Conservation (phyloP, 1,284 basidiomycete species). For the Apiotrichum mycotoxinovorans region DNA sequence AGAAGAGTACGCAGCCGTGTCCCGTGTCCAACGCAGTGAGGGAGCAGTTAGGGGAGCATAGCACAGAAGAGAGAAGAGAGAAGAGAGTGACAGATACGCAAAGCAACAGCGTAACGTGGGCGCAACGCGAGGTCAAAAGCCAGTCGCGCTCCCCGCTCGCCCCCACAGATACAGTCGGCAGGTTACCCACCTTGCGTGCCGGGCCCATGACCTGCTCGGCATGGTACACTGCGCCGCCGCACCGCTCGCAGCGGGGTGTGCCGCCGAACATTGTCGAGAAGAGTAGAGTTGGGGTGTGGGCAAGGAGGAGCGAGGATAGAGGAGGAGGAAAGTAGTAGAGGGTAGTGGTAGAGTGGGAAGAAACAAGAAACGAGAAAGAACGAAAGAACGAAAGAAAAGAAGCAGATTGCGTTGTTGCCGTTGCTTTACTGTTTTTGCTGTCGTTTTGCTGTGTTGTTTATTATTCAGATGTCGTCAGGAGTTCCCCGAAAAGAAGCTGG, state of each 20-base stretch:
- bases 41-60: too few relatives aligned
- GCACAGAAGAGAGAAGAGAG: too few relatives aligned
- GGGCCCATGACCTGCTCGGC: constrained; percentile 51
- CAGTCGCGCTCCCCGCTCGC: not conserved
- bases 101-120: not conserved
- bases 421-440: not conserved
- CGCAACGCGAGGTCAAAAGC: not conserved
- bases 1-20: too few relatives aligned
- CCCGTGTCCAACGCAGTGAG: too few relatives aligned
- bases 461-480: too few relatives aligned
- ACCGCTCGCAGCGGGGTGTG: constrained; percentile 45
- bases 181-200: constrained; percentile 39
- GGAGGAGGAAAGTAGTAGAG: not conserved
- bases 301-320: not conserved
- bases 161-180: not conserved
- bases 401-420: too few relatives aligned
- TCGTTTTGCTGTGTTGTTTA: not conserved
- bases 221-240: constrained; percentile 47
- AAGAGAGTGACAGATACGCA: not conserved
- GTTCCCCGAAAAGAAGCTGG: too few relatives aligned
- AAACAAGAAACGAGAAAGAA: not conserved
- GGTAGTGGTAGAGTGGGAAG: not conserved
- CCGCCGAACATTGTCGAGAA: constrained; percentile 28
- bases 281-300: not conserved
- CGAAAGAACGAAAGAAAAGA: not conserved